A percentile compares a stretch with the other conserved stretches of the same genome.
phyloP scores from a whole-genome alignment of 768 basidiomycete species.

The Cyathus striatus region DNA sequence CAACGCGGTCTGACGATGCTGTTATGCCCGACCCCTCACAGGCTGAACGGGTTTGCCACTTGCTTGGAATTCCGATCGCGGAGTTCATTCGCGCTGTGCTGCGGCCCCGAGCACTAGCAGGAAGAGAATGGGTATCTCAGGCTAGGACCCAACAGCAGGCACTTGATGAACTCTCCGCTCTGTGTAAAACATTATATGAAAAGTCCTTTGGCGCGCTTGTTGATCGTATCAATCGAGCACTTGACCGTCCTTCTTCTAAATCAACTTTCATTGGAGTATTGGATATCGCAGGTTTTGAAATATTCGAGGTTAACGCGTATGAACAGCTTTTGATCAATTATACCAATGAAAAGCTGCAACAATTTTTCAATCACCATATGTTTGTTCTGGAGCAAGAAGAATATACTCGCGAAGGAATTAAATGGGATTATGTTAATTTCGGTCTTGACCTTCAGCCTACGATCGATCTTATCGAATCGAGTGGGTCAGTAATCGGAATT shows the following conservation, averaged over 20 bases:
- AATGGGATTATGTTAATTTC: conserved; percentile 98
- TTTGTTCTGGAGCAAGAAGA: conserved; percentile 99
- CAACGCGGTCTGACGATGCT: conserved; percentile 76
- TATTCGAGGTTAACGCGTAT: conserved; percentile 90
- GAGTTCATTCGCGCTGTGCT: conserved; percentile 89
- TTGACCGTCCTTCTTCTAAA: conserved; percentile 90
- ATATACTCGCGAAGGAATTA: conserved; percentile 91
- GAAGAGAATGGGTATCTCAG: conserved; percentile 95
- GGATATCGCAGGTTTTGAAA: conserved; percentile 99
- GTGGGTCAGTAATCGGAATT: conserved; percentile 78
- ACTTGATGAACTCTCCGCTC: conserved; percentile 81
- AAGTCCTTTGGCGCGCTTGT: conserved; percentile 94
- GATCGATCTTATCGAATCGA: conserved; percentile 94
- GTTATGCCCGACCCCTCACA: conserved; percentile 77
- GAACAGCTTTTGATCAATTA: conserved; percentile 98
- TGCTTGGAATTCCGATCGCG: conserved; percentile 80
- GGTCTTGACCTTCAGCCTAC: conserved; percentile 97
- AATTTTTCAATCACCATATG: conserved; percentile 99
- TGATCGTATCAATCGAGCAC: conserved; percentile 89
- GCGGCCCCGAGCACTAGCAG: conserved; percentile 87
- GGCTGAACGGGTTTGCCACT: conserved; percentile 84
- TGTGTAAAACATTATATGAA: conserved; percentile 96
- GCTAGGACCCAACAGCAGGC: conserved; percentile 90
- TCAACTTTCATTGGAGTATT: conserved; percentile 96
- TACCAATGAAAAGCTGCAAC: conserved; percentile 97